Evolutionary conservation across 768 basidiomycete genomes (phyloP), one percentile per base, ranked within the genome.

Genomic region (Mycena indigotica): DNA sequence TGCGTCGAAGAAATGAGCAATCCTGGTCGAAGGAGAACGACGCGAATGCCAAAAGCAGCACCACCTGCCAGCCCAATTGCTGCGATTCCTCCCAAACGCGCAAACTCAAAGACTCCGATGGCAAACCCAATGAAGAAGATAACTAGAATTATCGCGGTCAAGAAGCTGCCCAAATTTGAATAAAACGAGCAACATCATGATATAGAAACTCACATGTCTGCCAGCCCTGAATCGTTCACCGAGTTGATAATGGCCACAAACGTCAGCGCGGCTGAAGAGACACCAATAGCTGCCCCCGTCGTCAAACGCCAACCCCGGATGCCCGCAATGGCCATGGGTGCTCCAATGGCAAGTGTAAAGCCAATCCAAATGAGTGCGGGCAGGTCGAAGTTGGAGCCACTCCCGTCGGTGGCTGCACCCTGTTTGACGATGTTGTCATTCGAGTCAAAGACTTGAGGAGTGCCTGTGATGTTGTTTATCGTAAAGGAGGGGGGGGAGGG

Each of bases 171-270:
- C 10, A 15, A 8, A 3, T 8, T 16, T 16, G 24, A 26, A 39
- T 35, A 25, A 28, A 3, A 4, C 17, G 52, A 4, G n/a, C 17
- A 48, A n/a, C 13, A 38, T 8, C 21, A 28, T 21, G 40, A 35
- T 16, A 5, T 13, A 24, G 5, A 24, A 19, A 52, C 62, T 57
- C 24, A 63, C 62, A 80, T 54, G 65, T 89, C 87, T 0, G 82
- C 69, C 12, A 87, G 62, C 21, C 84, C 81, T 5, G 72, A 65
- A 3, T 78, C 70, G 56, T 75, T 72, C 3, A 83, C 68, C 1
- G 83, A 78, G 68, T 86, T 89, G 55, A 84, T 73, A 48, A 89
- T 73, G 12, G 86, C 82, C 5, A 83, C 77, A 87, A 87, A 89
- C 4, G 82, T 70, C 52, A 75, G 76, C 5, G 86, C 75, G 4